phyloP scores from a whole-genome alignment of 1,284 basidiomycete species.

The Heterobasidion parviporum region DNA sequence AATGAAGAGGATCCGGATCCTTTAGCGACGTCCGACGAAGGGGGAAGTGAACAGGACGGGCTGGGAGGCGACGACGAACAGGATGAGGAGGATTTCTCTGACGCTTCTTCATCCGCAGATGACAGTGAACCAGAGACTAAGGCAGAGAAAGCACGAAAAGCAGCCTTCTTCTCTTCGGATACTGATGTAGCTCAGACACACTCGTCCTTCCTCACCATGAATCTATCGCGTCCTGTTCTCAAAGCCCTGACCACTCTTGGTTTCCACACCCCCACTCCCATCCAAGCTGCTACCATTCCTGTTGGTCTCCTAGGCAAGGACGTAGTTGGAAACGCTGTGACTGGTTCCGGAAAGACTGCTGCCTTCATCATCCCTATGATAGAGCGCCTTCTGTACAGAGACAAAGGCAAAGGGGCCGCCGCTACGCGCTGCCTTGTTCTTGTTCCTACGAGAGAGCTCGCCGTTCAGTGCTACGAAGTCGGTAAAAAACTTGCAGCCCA shows the following conservation, averaged over 20 bases:
- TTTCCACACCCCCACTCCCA: conserved; percentile 87
- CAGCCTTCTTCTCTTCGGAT: conserved; percentile 77
- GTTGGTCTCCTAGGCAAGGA: conserved; percentile 92
- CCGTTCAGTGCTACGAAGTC: conserved; percentile 91
- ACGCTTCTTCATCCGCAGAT: conserved; percentile 30
- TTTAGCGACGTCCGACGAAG: conserved; percentile 38
- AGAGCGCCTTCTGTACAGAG: conserved; percentile 85
- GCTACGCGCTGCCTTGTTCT: conserved; percentile 93
- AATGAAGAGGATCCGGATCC: conserved; percentile 28
- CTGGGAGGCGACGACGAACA: conserved; percentile 22
- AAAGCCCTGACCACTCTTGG: conserved; percentile 80
- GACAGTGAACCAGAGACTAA: conserved; percentile 63
- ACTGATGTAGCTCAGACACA: conserved; percentile 35
- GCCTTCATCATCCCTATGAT: conserved; percentile 94
- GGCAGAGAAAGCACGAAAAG: conserved; percentile 71
- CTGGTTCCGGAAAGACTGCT: conserved; percentile 95
- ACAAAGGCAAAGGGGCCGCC: conserved; percentile 76
- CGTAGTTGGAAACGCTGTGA: conserved; percentile 91
- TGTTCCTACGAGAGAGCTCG: conserved; percentile 90
- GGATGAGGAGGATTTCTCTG: conserved; percentile 25
- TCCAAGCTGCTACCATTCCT: conserved; percentile 89
- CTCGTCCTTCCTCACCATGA: conserved; percentile 77
- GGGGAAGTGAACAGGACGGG: conserved; percentile 31
- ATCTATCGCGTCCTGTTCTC: conserved; percentile 83
- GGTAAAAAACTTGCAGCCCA: conserved; percentile 79